A percentile compares a stretch with the other conserved stretches of the same genome.
phyloP scores from a whole-genome alignment of 139 green algal species.

The Astrephomene gubernaculifera region DNA sequence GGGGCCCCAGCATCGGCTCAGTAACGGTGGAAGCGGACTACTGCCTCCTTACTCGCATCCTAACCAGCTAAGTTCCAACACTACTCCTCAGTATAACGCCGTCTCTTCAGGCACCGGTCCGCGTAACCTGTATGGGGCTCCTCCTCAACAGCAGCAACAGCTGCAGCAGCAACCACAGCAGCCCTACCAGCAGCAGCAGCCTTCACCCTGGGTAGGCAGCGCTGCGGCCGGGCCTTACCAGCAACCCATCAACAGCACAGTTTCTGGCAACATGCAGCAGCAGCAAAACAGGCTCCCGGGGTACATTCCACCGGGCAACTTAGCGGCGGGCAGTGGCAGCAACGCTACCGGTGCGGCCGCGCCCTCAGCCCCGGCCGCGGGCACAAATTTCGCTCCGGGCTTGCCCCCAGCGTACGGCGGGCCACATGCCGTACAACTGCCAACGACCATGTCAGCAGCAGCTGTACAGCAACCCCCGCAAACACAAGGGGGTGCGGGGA shows the following conservation, averaged over 20 bases:
- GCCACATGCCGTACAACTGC: neutral
- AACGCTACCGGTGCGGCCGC: too few relatives aligned
- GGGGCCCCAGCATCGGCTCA: neutral
- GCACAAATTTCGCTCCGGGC: too few relatives aligned
- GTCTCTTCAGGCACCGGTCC: too few relatives aligned
- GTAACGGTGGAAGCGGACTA: neutral
- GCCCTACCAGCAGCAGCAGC: neutral
- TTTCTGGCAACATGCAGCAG: neutral
- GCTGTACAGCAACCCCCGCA: too few relatives aligned
- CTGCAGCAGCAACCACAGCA: neutral
- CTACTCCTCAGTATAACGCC: too few relatives aligned
- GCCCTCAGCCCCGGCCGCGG: too few relatives aligned
- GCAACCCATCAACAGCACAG: too few relatives aligned
- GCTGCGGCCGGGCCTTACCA: neutral
- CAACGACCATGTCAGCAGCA: neutral
- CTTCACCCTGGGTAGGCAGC: neutral
- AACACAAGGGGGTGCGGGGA: too few relatives aligned
- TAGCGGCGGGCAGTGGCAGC: neutral
- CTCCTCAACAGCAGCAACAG: neutral
- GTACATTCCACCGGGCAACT: too few relatives aligned
- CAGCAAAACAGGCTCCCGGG: too few relatives aligned
- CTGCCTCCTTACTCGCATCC: neutral
- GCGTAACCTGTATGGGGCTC: too few relatives aligned
- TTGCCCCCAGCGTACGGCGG: too few relatives aligned
- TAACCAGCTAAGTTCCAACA: neutral